Conservation (phyloP, 768 basidiomycete genomes). For the Boletus insuetus region DNA sequence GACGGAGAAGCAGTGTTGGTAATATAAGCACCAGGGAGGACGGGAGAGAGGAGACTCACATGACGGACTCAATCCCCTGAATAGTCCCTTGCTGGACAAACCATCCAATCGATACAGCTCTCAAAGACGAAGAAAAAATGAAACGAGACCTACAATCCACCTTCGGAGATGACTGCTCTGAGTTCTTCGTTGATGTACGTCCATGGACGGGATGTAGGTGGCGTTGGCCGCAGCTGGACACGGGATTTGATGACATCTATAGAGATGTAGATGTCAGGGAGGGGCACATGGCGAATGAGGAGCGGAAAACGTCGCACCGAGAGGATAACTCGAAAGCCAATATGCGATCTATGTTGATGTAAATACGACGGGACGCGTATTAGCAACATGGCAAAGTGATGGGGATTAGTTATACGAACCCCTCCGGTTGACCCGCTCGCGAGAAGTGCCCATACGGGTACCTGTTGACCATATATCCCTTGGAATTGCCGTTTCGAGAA, state of each 20-base stretch:
- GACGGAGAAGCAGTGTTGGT: background rate
- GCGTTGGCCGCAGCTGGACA: conserved; percentile 72
- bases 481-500: conserved; percentile 79
- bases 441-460: conserved; percentile 85
- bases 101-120: background rate
- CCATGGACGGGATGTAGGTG: conserved; percentile 70
- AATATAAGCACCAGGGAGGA: background rate
- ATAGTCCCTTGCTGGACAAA: conserved; percentile 49
- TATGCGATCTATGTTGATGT: conserved; percentile 35
- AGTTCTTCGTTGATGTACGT: conserved; percentile 77
- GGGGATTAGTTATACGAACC: conserved; percentile 40
- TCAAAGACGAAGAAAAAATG: background rate
- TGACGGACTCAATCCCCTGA: conserved; percentile 74
- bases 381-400: background rate
- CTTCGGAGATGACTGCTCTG: conserved; percentile 62
- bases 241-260: conserved; percentile 90
- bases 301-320: conserved; percentile 46
- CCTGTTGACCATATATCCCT: conserved; percentile 54
- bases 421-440: conserved; percentile 83
- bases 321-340: conserved; percentile 91
- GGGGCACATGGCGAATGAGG: background rate
- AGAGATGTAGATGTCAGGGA: background rate
- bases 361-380: background rate
- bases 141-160: conserved; percentile 58
- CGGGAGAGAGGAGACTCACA: conserved; percentile 40